Evolutionary conservation across 1,284 basidiomycete species (phyloP).

Genomic region (Caloboletus inedulis): DNA sequence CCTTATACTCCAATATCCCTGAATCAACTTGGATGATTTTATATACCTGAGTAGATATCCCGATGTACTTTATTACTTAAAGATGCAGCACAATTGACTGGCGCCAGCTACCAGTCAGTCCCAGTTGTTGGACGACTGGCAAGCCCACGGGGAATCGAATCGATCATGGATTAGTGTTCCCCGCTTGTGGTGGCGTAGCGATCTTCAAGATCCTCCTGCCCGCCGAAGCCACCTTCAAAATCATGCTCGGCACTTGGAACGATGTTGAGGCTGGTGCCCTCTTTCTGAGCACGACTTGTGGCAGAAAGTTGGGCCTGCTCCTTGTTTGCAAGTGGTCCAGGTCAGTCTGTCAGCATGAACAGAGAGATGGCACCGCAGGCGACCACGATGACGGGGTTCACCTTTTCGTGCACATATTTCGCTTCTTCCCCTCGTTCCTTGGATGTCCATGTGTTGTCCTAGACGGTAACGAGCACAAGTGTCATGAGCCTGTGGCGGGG

Average conservation of each 20-base stretch:
- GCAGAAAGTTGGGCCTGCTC: constrained; percentile 17
- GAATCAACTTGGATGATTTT: neutral
- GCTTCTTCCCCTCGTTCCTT: constrained; percentile 30
- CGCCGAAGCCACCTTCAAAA: constrained; percentile 48
- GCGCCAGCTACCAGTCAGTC: neutral
- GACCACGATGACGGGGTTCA: no score
- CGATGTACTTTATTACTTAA: neutral
- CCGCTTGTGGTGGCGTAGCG: constrained; percentile 48
- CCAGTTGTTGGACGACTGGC: neutral
- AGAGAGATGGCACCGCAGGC: no score
- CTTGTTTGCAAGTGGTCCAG: constrained; percentile 1
- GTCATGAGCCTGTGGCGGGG: constrained; percentile 1
- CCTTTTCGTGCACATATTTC: constrained; percentile 15
- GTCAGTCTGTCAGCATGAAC: neutral
- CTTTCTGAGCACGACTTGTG: constrained; percentile 5
- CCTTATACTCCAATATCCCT: neutral
- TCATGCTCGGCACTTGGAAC: constrained; percentile 18
- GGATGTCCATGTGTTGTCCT: constrained; percentile 18
- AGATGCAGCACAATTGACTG: neutral
- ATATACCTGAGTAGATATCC: constrained; percentile 1
- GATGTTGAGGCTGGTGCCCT: neutral
- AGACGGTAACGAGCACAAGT: neutral
- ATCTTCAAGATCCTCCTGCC: constrained; percentile 49
- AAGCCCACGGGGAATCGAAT: neutral
- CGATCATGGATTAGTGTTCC: constrained; percentile 36